Conservation (phyloP, 495 filamentous ascomycete genomes). For the Aspergillus kassunensis region DNA sequence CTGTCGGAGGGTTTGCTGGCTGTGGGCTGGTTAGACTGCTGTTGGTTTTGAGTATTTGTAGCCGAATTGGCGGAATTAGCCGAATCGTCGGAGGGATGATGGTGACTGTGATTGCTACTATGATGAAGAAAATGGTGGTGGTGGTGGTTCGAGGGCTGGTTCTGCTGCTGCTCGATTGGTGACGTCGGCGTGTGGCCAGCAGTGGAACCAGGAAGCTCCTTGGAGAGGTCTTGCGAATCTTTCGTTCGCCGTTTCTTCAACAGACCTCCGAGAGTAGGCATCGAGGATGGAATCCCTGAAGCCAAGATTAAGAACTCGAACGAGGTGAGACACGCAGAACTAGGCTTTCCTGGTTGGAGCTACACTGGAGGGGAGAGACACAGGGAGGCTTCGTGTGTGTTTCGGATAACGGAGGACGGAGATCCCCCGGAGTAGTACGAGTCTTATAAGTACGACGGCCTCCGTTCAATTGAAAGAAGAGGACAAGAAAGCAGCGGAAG, state of each 20-base stretch:
- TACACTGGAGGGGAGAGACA: constrained; percentile 7
- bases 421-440: constrained; percentile 3
- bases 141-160: no score
- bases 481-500: not conserved
- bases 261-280: constrained; percentile 61
- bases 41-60: not conserved
- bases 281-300: constrained; percentile 26
- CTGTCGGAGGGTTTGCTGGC: constrained; percentile 18
- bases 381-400: constrained; percentile 8
- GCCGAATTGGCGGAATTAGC: constrained; percentile 1
- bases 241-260: constrained; percentile 98
- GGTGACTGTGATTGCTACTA: constrained; percentile 12
- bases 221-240: constrained; percentile 56
- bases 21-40: constrained; percentile 20
- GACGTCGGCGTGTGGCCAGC: constrained; percentile 49
- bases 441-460: not conserved
- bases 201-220: constrained; percentile 55
- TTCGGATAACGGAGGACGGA: not conserved
- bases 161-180: constrained; percentile 35
- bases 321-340: constrained; percentile 3
- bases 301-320: not conserved
- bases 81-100: constrained; percentile 21
- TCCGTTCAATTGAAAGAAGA: constrained; percentile 12
- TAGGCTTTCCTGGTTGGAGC: constrained; percentile 7
- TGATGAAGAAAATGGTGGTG: constrained; percentile 17